Conservation (phyloP, 805 yeast species). For the Candida boidinii region DNA sequence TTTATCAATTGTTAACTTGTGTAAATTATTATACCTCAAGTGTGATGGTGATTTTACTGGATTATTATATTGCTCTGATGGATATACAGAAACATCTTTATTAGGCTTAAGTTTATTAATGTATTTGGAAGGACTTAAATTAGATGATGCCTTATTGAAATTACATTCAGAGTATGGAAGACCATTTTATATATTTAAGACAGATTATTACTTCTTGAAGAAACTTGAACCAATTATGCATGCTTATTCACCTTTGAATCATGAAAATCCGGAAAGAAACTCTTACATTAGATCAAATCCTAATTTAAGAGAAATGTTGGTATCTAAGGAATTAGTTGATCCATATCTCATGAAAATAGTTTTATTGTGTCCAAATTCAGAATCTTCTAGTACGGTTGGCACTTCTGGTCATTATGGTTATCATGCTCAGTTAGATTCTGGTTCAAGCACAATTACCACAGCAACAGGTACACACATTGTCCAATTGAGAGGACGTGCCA, state of each 20-base stretch:
- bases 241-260: conserved; percentile 44
- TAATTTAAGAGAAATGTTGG: background rate
- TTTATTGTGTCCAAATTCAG: conserved; percentile 11
- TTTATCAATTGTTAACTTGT: conserved; percentile 54
- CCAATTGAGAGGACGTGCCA: conserved; percentile 15
- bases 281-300: background rate
- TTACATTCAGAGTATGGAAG: conserved; percentile 59
- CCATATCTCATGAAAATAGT: conserved; percentile 10
- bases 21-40: conserved; percentile 53
- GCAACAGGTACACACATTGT: conserved; percentile 23
- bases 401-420: background rate
- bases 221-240: conserved; percentile 58
- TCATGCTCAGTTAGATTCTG: conserved; percentile 3
- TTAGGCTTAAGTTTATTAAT: conserved; percentile 63
- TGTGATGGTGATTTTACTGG: conserved; percentile 30
- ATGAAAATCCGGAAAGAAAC: too few relatives aligned
- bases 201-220: conserved; percentile 59
- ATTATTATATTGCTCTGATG: conserved; percentile 76
- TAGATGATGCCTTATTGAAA: conserved; percentile 59
- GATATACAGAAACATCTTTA: conserved; percentile 87
- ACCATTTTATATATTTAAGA: conserved; percentile 77
- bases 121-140: conserved; percentile 49
- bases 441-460: conserved; percentile 8
- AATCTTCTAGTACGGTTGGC: background rate
- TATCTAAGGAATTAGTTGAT: conserved; percentile 9